phyloP scores from a whole-genome alignment of 164 flowering plant species.

The Macadamia tetraphylla region DNA sequence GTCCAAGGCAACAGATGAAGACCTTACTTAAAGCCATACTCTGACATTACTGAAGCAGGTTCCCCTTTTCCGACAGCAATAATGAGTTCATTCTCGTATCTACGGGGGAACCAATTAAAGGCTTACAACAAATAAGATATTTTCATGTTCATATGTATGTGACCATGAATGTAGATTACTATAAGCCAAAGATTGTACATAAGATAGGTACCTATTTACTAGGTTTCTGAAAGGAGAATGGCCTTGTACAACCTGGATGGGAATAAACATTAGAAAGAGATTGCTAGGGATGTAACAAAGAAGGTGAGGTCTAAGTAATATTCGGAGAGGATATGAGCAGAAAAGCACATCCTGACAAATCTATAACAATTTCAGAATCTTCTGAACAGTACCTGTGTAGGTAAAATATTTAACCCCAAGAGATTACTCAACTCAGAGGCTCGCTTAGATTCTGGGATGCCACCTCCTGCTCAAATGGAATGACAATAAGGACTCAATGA shows the following conservation, averaged over 20 bases:
- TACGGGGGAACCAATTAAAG: constrained; percentile 13
- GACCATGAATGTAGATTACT: neutral
- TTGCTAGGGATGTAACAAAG: neutral
- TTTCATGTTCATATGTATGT: neutral
- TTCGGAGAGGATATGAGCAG: neutral
- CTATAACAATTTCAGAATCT: neutral
- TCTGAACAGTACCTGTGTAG: constrained; percentile 53
- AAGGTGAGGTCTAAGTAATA: neutral
- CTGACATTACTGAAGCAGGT: constrained; percentile 79
- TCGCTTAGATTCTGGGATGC: constrained; percentile 71
- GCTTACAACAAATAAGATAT: neutral
- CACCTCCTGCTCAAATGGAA: constrained; percentile 54
- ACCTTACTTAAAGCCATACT: constrained; percentile 80
- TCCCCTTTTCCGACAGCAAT: constrained; percentile 89
- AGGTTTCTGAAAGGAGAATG: constrained; percentile 75
- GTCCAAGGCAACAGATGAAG: constrained; percentile 1
- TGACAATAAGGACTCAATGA: neutral
- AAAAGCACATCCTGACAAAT: neutral
- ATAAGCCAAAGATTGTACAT: neutral
- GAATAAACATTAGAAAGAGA: neutral
- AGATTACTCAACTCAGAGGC: constrained; percentile 53
- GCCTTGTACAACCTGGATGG: constrained; percentile 72
- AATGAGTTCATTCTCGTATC: constrained; percentile 62
- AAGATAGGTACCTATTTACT: constrained; percentile 40
- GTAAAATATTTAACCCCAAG: constrained; percentile 52